Conservation (phyloP, 495 filamentous ascomycete species). For the Talaromyces liani region DNA sequence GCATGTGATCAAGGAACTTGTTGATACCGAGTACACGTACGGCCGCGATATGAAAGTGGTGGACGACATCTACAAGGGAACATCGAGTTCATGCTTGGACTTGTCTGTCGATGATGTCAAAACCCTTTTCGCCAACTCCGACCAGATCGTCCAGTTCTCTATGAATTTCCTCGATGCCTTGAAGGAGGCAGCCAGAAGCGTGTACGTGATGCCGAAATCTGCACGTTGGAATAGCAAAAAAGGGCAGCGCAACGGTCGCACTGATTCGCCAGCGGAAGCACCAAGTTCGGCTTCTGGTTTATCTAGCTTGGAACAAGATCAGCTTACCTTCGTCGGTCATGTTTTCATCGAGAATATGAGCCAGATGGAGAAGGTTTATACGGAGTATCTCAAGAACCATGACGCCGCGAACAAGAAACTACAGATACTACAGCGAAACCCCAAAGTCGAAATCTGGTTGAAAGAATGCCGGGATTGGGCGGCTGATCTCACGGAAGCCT, state of each 20-base stretch:
- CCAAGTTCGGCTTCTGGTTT: conserved; percentile 27
- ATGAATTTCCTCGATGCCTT: conserved; percentile 67
- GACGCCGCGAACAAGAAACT: conserved; percentile 76
- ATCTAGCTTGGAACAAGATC: conserved; percentile 64
- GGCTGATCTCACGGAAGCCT: conserved; percentile 80
- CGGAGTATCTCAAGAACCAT: conserved; percentile 79
- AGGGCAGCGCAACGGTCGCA: conserved; percentile 32
- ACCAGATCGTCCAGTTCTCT: conserved; percentile 78
- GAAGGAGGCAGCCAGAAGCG: conserved; percentile 63
- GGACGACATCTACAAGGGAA: conserved; percentile 95
- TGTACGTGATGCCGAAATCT: conserved; percentile 60
- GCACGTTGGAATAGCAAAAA: conserved; percentile 51
- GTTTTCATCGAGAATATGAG: conserved; percentile 66
- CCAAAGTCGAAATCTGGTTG: conserved; percentile 80
- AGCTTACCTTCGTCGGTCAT: conserved; percentile 67
- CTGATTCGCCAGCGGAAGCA: conserved; percentile 28
- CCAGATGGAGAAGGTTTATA: conserved; percentile 76
- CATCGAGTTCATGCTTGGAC: conserved; percentile 70
- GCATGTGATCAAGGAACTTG: conserved; percentile 78
- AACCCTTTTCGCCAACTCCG: conserved; percentile 81
- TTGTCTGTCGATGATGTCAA: conserved; percentile 80
- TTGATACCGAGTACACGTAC: conserved; percentile 85
- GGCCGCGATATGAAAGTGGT: conserved; percentile 91
- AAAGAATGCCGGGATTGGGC: conserved; percentile 84
- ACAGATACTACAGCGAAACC: conserved; percentile 59